Percentiles rank a stretch among this genome's conserved stretches.
phyloP scores from a whole-genome alignment of 306 rosid genomes.

The Trichosanthes cucumerina region DNA sequence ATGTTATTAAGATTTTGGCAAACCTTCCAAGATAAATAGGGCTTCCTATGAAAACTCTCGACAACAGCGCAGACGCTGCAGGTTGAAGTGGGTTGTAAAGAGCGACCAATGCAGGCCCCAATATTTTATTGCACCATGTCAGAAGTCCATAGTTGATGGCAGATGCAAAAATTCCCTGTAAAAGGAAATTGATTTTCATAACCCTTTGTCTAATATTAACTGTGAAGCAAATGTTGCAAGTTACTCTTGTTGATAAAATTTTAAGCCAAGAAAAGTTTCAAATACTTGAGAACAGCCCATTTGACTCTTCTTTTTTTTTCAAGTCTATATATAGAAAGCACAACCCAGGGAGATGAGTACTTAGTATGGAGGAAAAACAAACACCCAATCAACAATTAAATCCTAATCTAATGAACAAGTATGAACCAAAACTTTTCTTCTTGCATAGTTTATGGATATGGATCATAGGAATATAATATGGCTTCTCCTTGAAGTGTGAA shows the following conservation, averaged over 20 bases:
- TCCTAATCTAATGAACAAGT: not conserved
- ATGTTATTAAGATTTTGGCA: constrained; percentile 13
- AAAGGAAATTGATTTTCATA: constrained; percentile 2
- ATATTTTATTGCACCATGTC: constrained; percentile 83
- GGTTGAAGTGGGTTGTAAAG: constrained; percentile 95
- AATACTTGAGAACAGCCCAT: not conserved
- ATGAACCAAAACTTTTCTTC: not conserved
- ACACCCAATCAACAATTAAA: not conserved
- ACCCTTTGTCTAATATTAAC: not conserved
- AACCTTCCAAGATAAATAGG: constrained; percentile 89
- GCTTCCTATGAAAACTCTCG: constrained; percentile 85
- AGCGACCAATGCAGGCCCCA: constrained; percentile 92
- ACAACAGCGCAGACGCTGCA: constrained; percentile 56
- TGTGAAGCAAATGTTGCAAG: not conserved
- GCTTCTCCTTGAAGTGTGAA: not conserved
- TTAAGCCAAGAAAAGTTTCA: not conserved
- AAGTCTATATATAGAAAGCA: not conserved
- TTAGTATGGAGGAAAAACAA: not conserved
- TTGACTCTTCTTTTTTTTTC: not conserved
- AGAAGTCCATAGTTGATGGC: constrained; percentile 87
- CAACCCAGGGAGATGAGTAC: not conserved
- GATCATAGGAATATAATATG: not conserved
- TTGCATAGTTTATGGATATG: constrained; percentile 4
- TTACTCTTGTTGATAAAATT: not conserved
- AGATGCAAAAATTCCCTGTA: constrained; percentile 79